These are phyloP conservation scores for Perilla frutescens DNA, from an alignment of 257 asterid species.

Conservation along the genomic window DNA sequence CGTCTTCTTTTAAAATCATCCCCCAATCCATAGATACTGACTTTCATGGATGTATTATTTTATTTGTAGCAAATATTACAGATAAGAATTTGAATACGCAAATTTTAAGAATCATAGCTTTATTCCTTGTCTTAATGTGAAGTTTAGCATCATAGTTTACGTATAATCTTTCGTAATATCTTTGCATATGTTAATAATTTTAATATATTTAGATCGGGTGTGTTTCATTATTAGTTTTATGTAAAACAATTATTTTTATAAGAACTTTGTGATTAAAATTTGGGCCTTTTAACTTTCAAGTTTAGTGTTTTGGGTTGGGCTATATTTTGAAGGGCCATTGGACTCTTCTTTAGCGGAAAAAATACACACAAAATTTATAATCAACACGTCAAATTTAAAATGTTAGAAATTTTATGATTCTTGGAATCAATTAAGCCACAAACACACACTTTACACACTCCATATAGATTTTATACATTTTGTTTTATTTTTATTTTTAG, in stretches of 20 bases:
- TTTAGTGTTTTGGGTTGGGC: neutral
- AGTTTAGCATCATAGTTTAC: slow-evolving; percentile 18
- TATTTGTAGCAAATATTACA: slow-evolving; percentile 4
- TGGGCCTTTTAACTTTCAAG: neutral
- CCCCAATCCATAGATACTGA: slow-evolving; percentile 37
- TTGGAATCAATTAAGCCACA: too few relatives aligned
- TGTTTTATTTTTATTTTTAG: too few relatives aligned
- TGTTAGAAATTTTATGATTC: too few relatives aligned
- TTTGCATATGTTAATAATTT: neutral
- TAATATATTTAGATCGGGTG: neutral
- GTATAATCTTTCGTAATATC: neutral
- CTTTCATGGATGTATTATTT: slow-evolving; percentile 23
- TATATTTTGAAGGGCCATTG: too few relatives aligned
- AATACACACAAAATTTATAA: too few relatives aligned
- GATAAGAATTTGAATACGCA: slow-evolving; percentile 37
- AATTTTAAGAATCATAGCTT: slow-evolving; percentile 23
- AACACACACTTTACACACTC: too few relatives aligned
- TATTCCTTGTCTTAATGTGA: slow-evolving; percentile 35
- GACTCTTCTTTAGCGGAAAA: too few relatives aligned
- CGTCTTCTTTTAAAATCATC: slow-evolving; percentile 29
- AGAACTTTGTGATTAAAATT: neutral
- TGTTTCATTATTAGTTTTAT: neutral
- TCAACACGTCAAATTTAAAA: too few relatives aligned
- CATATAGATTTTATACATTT: too few relatives aligned
- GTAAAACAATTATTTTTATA: neutral